Conservation (phyloP, 164 flowering plant genomes). For the Litsea cubeba region DNA sequence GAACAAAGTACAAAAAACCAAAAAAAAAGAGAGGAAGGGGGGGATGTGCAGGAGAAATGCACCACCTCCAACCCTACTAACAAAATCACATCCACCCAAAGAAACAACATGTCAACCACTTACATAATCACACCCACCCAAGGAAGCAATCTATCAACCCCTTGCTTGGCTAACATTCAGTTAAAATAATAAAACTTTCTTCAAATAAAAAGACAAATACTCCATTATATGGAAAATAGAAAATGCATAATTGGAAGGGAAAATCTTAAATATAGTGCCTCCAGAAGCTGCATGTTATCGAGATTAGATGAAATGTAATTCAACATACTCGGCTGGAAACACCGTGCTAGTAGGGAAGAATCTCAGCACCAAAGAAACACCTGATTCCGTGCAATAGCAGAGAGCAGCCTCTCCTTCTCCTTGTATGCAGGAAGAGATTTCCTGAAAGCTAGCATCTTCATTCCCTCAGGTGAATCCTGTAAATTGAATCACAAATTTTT, state of each 20-base stretch:
- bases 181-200: no score
- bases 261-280: conserved; percentile 1
- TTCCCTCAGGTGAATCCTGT: conserved; percentile 96
- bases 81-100: no score
- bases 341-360: conserved; percentile 12
- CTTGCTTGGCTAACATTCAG: no score
- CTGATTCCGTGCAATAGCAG: conserved; percentile 95
- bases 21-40: no score
- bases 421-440: conserved; percentile 80
- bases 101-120: no score
- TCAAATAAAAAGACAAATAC: no score
- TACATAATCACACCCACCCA: no score
- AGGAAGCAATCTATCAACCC: no score
- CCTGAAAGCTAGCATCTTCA: conserved; percentile 69
- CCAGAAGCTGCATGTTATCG: conserved; percentile 3
- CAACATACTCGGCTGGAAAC: conserved; percentile 20
- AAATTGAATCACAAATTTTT: not conserved
- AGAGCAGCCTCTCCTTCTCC: conserved; percentile 85
- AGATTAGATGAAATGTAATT: conserved; percentile 2
- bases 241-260: not conserved
- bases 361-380: conserved; percentile 33
- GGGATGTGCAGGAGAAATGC: no score
- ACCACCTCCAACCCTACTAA: no score
- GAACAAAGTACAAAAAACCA: no score
- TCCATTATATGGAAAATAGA: not conserved